These are phyloP conservation scores for Microbotryum scabiosae DNA, from an alignment of 1,284 basidiomycete genomes.

Conservation along the genomic window DNA sequence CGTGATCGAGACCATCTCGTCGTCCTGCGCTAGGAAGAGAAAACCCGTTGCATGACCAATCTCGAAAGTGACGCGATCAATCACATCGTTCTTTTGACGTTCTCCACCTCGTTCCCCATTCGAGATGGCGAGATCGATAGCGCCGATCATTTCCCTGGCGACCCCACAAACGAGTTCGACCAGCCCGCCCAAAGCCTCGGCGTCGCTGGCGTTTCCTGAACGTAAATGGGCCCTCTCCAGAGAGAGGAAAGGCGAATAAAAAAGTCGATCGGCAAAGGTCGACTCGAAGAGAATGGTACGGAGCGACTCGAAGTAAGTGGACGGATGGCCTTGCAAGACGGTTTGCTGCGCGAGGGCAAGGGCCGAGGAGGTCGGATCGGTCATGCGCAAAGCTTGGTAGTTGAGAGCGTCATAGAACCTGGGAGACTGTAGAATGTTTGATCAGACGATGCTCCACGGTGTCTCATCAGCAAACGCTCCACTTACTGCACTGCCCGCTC, in stretches of 20 bases:
- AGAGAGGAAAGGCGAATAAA: conserved; percentile 5
- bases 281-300: not conserved
- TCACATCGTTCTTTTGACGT: not conserved
- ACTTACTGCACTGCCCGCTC: not conserved
- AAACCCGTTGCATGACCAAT: not conserved
- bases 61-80: not conserved
- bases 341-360: not conserved
- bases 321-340: not conserved
- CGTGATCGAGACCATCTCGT: too few species aligned
- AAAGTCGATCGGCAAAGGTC: conserved; percentile 1
- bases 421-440: not conserved
- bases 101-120: not conserved
- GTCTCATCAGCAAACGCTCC: not conserved
- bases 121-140: not conserved
- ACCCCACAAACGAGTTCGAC: not conserved
- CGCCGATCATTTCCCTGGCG: not conserved
- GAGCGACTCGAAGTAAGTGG: not conserved
- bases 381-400: not conserved
- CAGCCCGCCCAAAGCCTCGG: not conserved
- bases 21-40: not conserved
- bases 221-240: not conserved
- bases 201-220: not conserved
- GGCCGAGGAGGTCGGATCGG: not conserved
- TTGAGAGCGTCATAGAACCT: not conserved
- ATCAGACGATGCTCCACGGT: not conserved